These are phyloP conservation scores for Moesziomyces sp. DNA, from an alignment of 1,284 basidiomycete species.

Conservation along the genomic window DNA sequence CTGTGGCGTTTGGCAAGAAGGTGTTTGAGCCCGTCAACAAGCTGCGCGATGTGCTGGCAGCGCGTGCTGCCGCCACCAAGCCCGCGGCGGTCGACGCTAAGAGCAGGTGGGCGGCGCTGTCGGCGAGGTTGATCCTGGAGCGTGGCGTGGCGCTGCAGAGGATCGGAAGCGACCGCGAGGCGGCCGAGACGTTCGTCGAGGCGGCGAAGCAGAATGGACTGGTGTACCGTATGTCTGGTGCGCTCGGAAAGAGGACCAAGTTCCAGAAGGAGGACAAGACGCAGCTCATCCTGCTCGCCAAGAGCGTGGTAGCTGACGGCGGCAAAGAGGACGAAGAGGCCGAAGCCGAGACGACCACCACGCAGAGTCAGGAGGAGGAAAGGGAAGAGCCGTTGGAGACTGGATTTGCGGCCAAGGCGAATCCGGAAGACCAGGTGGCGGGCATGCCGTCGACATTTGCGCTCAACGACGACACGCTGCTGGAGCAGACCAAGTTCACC, in stretches of 20 bases:
- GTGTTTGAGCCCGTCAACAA: conserved; percentile 72
- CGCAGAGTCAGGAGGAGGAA: conserved; percentile 27
- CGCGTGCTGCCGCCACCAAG: conserved; percentile 60
- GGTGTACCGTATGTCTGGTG: conserved; percentile 90
- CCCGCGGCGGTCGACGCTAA: neutral
- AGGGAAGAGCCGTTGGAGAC: conserved; percentile 21
- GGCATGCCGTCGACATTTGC: conserved; percentile 78
- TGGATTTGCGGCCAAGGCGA: conserved; percentile 51
- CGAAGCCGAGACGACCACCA: conserved; percentile 22
- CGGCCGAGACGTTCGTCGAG: conserved; percentile 81
- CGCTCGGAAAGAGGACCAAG: conserved; percentile 91
- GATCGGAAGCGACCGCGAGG: conserved; percentile 79
- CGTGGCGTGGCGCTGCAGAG: conserved; percentile 82
- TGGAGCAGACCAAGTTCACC: conserved; percentile 93
- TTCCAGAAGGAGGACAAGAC: conserved; percentile 87
- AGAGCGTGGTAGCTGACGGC: conserved; percentile 71
- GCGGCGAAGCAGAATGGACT: conserved; percentile 83
- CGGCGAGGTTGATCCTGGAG: conserved; percentile 80
- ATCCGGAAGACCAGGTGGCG: conserved; percentile 49
- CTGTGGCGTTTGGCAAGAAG: conserved; percentile 74
- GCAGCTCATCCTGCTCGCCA: conserved; percentile 92
- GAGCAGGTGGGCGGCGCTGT: conserved; percentile 73
- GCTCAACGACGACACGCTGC: conserved; percentile 94
- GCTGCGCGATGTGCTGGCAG: conserved; percentile 69
- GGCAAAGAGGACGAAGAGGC: conserved; percentile 46